phyloP scores from a whole-genome alignment of 371 early-diverging fungal genomes.

The Smittium culicis region DNA sequence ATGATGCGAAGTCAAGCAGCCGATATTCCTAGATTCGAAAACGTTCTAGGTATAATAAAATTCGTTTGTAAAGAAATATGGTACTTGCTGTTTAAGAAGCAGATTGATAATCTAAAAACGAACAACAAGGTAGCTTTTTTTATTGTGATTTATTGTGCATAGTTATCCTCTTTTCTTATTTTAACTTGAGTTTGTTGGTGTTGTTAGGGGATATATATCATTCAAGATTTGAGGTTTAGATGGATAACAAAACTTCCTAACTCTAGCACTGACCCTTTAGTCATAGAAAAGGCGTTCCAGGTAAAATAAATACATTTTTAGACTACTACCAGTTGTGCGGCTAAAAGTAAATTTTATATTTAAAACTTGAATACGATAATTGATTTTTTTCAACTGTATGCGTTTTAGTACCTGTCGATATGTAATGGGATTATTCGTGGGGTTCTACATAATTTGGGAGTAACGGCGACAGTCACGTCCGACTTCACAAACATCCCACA shows the following conservation, averaged over 20 bases:
- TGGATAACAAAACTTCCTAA: slow-evolving; percentile 66
- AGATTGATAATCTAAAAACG: slow-evolving; percentile 93
- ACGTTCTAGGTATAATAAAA: slow-evolving; percentile 82
- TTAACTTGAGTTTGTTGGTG: not conserved
- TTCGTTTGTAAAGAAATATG: slow-evolving; percentile 96
- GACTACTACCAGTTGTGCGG: slow-evolving; percentile 1
- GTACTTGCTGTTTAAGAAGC: slow-evolving; percentile 84
- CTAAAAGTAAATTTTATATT: not conserved
- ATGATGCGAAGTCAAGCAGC: not conserved
- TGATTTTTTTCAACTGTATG: too few relatives aligned
- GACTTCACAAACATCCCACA: slow-evolving; percentile 77
- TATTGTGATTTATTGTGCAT: not conserved
- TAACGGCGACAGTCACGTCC: slow-evolving; percentile 70
- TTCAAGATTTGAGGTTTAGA: slow-evolving; percentile 91
- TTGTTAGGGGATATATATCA: slow-evolving; percentile 84
- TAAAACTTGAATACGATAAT: too few relatives aligned
- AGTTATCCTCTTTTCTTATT: not conserved
- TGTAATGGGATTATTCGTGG: slow-evolving; percentile 93
- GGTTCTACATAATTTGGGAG: slow-evolving; percentile 74
- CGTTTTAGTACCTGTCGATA: slow-evolving; percentile 73
- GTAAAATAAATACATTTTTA: slow-evolving; percentile 22
- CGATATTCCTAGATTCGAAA: not conserved
- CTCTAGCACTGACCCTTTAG: slow-evolving; percentile 55
- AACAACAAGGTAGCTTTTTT: slow-evolving; percentile 69
- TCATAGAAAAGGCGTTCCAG: slow-evolving; percentile 55